A percentile compares a stretch with the other conserved stretches of the same genome.
Evolutionary conservation across 139 green algal species (phyloP).

Genomic region (Nannochloris sp.): DNA sequence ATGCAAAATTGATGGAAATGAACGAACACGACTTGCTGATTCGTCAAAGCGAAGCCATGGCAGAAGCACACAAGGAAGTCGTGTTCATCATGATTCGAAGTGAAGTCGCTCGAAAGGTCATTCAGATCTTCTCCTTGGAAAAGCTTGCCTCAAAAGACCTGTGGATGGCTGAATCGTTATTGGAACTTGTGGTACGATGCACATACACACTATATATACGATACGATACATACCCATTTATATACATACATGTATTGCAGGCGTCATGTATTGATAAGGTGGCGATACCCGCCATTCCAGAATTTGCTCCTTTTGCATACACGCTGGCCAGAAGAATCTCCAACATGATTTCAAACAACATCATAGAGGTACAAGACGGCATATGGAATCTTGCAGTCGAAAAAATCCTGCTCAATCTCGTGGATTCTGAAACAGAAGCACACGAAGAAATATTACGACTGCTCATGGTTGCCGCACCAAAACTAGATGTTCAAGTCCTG

Average conservation of each 20-base stretch:
- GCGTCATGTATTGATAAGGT: constrained; percentile 3
- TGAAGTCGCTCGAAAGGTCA: constrained; percentile 36
- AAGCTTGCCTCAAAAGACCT: constrained; percentile 36
- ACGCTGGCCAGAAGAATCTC: constrained; percentile 35
- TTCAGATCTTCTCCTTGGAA: constrained; percentile 36
- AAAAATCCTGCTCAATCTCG: constrained; percentile 38
- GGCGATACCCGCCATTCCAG: constrained; percentile 17
- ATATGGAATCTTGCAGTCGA: constrained; percentile 57
- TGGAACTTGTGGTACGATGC: constrained; percentile 26
- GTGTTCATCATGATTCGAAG: constrained; percentile 32
- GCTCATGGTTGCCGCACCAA: constrained; percentile 41
- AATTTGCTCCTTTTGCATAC: constrained; percentile 54
- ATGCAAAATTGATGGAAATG: constrained; percentile 20
- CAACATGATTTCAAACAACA: constrained; percentile 1
- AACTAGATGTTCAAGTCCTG: constrained; percentile 30
- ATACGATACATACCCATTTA: too few relatives aligned
- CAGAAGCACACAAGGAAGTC: constrained; percentile 13
- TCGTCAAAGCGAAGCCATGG: not conserved
- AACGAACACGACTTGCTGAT: constrained; percentile 2
- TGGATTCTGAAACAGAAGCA: constrained; percentile 54
- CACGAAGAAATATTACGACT: constrained; percentile 68
- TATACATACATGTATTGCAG: not conserved
- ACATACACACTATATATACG: too few relatives aligned
- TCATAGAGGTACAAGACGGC: not conserved
- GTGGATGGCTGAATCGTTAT: constrained; percentile 23